Evolutionary conservation across 495 filamentous ascomycete species (phyloP).

Genomic region (Talaromyces adpressus): DNA sequence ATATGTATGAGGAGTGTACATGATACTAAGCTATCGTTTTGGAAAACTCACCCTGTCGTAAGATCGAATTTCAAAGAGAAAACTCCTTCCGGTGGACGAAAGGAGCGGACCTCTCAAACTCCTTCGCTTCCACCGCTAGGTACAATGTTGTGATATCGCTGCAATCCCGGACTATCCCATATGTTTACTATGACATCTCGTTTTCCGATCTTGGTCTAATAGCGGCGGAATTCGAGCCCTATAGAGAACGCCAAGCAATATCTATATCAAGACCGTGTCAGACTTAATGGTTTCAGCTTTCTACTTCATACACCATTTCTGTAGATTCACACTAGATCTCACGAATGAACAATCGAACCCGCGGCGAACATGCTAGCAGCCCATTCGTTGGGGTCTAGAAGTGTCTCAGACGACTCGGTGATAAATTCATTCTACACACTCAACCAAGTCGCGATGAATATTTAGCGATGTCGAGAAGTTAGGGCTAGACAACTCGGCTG

Average conservation of each 20-base stretch:
- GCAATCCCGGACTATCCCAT: neutral
- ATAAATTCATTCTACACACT: neutral
- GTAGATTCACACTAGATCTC: neutral
- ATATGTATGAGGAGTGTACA: slow-evolving; percentile 1
- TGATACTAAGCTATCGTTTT: neutral
- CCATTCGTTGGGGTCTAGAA: neutral
- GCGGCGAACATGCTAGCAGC: neutral
- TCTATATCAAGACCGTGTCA: neutral
- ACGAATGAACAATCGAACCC: neutral
- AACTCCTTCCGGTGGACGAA: neutral
- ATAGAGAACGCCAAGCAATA: neutral
- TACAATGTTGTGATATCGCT: neutral
- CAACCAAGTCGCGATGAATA: neutral
- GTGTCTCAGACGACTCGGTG: neutral
- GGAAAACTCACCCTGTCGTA: neutral
- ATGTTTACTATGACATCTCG: neutral
- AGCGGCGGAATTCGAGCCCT: neutral
- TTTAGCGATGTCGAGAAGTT: neutral
- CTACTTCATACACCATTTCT: neutral
- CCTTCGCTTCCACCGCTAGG: slow-evolving; percentile 1
- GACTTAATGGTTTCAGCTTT: neutral
- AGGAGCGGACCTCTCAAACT: neutral
- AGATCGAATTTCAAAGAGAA: neutral
- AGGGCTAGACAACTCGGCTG: neutral
- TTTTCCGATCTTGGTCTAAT: neutral